These are phyloP conservation scores for Rhododendron williamsianum DNA, from an alignment of 148 eudicot species.

Conservation along the genomic window DNA sequence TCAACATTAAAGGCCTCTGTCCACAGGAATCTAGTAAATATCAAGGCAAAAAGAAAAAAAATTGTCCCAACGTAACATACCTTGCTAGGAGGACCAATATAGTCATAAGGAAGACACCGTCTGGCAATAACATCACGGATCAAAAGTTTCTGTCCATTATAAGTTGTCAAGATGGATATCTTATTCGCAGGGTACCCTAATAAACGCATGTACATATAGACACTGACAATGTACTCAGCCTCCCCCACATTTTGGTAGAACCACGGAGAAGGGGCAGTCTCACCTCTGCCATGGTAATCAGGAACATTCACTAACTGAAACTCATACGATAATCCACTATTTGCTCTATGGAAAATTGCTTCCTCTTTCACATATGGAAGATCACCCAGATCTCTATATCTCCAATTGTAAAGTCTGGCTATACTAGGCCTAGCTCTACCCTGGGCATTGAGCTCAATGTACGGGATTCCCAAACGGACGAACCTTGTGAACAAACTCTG, in stretches of 20 bases:
- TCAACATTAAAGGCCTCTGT: not conserved
- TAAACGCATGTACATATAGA: slow-evolving; percentile 91
- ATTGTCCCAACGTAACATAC: slow-evolving; percentile 25
- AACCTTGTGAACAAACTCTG: slow-evolving; percentile 97
- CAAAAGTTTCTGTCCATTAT: slow-evolving; percentile 94
- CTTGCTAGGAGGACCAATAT: slow-evolving; percentile 85
- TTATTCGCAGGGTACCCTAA: slow-evolving; percentile 93
- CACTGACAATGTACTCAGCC: slow-evolving; percentile 93
- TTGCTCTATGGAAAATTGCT: slow-evolving; percentile 65
- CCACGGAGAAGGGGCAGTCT: slow-evolving; percentile 96
- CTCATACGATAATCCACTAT: slow-evolving; percentile 86
- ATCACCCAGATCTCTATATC: slow-evolving; percentile 92
- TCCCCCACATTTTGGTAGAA: slow-evolving; percentile 98
- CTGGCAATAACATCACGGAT: slow-evolving; percentile 91
- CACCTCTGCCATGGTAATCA: slow-evolving; percentile 87
- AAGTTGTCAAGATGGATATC: slow-evolving; percentile 93
- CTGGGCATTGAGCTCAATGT: slow-evolving; percentile 97
- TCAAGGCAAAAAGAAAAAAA: not conserved
- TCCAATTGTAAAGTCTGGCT: slow-evolving; percentile 92
- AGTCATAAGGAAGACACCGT: slow-evolving; percentile 71
- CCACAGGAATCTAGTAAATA: not conserved
- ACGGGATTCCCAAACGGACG: slow-evolving; percentile 92
- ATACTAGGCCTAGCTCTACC: slow-evolving; percentile 99
- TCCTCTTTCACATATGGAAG: slow-evolving; percentile 77
- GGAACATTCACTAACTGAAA: slow-evolving; percentile 96